Percentiles rank a stretch among this genome's conserved stretches.
Evolutionary conservation across 345 rosid species (phyloP).

Genomic region (Euphorbia pulcherrima): DNA sequence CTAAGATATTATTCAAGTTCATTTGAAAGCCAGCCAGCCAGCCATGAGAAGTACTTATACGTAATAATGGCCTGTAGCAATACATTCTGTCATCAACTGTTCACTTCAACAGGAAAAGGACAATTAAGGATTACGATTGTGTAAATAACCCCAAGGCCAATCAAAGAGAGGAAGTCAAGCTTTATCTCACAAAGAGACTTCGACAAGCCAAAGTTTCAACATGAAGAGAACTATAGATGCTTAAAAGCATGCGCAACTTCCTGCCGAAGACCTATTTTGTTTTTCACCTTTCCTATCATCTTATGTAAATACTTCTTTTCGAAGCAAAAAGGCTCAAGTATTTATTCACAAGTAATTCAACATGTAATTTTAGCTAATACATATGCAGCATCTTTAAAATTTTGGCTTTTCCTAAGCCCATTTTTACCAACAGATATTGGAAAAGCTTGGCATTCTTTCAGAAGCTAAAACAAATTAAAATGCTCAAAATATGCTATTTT

Average conservation of each 20-base stretch:
- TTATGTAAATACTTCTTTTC: neutral
- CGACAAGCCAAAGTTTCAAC: neutral
- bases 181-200: neutral
- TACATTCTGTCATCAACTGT: neutral
- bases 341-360: neutral
- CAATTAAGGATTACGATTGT: neutral
- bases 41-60: neutral
- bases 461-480: neutral
- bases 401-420: neutral
- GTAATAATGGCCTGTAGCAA: too few relatives aligned
- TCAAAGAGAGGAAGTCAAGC: neutral
- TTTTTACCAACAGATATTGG: neutral
- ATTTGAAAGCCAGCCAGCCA: neutral
- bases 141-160: neutral
- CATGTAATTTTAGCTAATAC: neutral
- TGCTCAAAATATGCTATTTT: neutral
- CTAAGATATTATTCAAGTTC: neutral
- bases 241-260: neutral
- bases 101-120: neutral
- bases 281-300: neutral
- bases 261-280: neutral
- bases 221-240: neutral
- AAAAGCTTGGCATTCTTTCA: neutral
- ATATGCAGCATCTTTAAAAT: neutral
- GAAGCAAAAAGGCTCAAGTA: neutral